Evolutionary conservation across 2,329 filamentous ascomycete species (phyloP).

Genomic region (Pseudocercospora musae): DNA sequence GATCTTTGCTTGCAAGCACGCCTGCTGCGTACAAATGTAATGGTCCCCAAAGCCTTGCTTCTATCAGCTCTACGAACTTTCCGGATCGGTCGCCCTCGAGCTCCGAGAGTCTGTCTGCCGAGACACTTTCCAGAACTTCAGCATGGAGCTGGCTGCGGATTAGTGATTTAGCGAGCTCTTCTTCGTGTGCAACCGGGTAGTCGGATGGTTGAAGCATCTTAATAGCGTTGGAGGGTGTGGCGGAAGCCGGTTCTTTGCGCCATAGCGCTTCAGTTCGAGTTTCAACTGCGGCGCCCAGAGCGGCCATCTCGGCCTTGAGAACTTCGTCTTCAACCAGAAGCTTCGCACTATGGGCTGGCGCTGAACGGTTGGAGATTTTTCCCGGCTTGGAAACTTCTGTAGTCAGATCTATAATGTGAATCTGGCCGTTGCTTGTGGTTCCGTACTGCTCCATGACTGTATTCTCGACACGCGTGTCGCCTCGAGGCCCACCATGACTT

Average conservation of each 20-base stretch:
- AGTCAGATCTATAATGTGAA: conserved; percentile 3
- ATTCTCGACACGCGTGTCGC: conserved; percentile 5
- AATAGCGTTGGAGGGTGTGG: conserved; percentile 11
- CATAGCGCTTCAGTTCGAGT: conserved; percentile 12
- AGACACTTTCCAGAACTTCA: conserved; percentile 18
- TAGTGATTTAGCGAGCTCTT: conserved; percentile 17
- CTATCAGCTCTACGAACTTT: conserved; percentile 18
- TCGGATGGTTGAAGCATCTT: conserved; percentile 11
- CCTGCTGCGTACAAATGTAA: conserved; percentile 30
- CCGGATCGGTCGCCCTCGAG: conserved; percentile 16
- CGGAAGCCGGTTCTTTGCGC: conserved; percentile 10
- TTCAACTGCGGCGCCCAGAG: conserved; percentile 7
- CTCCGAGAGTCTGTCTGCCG: conserved; percentile 14
- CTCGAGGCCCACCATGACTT: not conserved
- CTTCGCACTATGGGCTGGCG: conserved; percentile 1
- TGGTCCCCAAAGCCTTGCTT: conserved; percentile 24
- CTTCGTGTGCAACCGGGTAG: conserved; percentile 1
- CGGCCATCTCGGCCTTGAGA: conserved; percentile 10
- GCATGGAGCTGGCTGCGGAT: conserved; percentile 15
- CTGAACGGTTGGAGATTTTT: not conserved
- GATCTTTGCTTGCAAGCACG: conserved; percentile 25
- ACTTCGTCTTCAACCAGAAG: conserved; percentile 3
- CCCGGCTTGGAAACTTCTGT: conserved; percentile 1
- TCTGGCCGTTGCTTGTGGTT: not conserved
- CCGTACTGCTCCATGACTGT: conserved; percentile 10